Evolutionary conservation across 2,329 filamentous ascomycete species (phyloP).

Genomic region (Colletotrichum echinochloae): DNA sequence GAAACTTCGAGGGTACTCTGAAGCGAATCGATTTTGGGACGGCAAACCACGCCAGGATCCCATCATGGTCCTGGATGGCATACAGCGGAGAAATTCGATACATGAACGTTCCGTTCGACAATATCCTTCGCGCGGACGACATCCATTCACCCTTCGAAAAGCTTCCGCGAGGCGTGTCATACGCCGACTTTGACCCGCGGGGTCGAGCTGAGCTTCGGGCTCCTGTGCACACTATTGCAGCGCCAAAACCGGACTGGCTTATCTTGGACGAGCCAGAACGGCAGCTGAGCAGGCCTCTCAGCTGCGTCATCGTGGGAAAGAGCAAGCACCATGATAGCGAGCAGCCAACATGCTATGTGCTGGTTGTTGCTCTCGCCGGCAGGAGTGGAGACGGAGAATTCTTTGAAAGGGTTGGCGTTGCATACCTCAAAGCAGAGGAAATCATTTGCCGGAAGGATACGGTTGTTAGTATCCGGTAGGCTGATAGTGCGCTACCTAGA

Average conservation of each 20-base stretch:
- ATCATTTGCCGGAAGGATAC: neutral
- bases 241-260: neutral
- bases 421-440: neutral
- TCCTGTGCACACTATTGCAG: neutral
- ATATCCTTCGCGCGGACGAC: constrained; percentile 7
- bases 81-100: constrained; percentile 48
- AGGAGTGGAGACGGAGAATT: neutral
- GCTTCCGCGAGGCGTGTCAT: neutral
- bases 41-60: constrained; percentile 8
- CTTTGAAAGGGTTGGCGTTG: neutral
- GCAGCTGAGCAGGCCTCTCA: neutral
- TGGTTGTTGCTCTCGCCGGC: neutral
- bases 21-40: neutral
- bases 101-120: constrained; percentile 42
- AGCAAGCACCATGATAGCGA: neutral
- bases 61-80: constrained; percentile 53
- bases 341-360: neutral
- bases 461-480: neutral
- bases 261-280: constrained; percentile 7
- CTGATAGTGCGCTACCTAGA: too few species aligned
- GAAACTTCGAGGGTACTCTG: neutral
- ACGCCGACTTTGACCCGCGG: neutral
- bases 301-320: neutral
- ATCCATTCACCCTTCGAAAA: neutral
- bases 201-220: neutral